A percentile compares a stretch with the other conserved stretches of the same genome.
Conservation (phyloP, 1,139 yeast genomes). For the Eremothecium cymbalariae region DNA sequence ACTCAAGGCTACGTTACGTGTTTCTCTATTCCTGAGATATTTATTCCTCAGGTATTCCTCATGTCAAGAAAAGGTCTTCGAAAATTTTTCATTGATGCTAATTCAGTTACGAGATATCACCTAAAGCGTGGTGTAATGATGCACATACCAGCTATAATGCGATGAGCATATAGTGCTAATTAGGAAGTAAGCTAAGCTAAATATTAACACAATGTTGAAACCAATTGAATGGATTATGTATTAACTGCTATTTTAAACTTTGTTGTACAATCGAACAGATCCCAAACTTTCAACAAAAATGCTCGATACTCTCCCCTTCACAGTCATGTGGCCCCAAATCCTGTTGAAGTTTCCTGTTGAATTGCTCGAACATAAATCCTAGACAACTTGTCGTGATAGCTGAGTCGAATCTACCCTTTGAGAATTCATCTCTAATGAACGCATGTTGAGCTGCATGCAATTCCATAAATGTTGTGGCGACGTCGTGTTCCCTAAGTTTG, state of each 20-base stretch:
- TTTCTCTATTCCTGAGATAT: no score
- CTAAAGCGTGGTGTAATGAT: background rate
- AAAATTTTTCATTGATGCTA: no score
- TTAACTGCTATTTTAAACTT: no score
- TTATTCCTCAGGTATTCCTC: no score
- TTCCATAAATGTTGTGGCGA: constrained; percentile 63
- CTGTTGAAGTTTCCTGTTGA: constrained; percentile 57
- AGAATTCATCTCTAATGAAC: constrained; percentile 66
- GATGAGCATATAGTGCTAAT: no score
- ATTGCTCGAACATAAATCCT: constrained; percentile 61
- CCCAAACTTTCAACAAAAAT: constrained; percentile 45
- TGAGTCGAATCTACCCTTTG: constrained; percentile 74
- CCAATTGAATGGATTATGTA: no score
- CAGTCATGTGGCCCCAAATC: constrained; percentile 61
- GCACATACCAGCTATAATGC: background rate
- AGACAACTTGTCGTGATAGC: constrained; percentile 63
- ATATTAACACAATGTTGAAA: no score
- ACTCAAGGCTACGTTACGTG: no score
- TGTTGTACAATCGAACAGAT: background rate
- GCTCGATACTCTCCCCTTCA: constrained; percentile 42
- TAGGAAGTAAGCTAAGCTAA: no score
- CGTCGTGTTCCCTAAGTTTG: constrained; percentile 51
- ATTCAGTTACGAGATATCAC: background rate
- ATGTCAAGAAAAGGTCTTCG: no score
- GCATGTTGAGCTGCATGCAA: constrained; percentile 79